Percentiles rank a stretch among this genome's conserved stretches.
Evolutionary conservation across 176 grass and related monocot species (phyloP).

Genomic region (bread wheat (Triticum aestivum)): IWGSC_CS_RefSeq_v2.1 NC_057796.1:21205145-21205644

Average conservation of each 20-base stretch:
- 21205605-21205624: neutral
- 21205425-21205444: neutral
- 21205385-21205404: neutral
- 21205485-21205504: neutral
- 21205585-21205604: neutral
- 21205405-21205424: neutral
- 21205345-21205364: neutral
- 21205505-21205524: neutral
- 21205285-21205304: neutral
- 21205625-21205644: neutral
- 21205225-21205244: neutral
- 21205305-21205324: neutral
- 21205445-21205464: fast-evolving
- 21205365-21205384: neutral
- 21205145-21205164: neutral
- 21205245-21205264: neutral
- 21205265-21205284: neutral
- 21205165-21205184: neutral
- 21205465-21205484: neutral
- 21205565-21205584: conserved; percentile 14
- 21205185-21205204: neutral
- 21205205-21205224: neutral
- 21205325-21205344: neutral
- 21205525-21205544: neutral
- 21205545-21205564: neutral